A percentile compares a stretch with the other conserved stretches of the same genome.
These are phyloP conservation scores for Fomitopsis serialis DNA, from an alignment of 768 basidiomycete species.

Conservation along the genomic window DNA sequence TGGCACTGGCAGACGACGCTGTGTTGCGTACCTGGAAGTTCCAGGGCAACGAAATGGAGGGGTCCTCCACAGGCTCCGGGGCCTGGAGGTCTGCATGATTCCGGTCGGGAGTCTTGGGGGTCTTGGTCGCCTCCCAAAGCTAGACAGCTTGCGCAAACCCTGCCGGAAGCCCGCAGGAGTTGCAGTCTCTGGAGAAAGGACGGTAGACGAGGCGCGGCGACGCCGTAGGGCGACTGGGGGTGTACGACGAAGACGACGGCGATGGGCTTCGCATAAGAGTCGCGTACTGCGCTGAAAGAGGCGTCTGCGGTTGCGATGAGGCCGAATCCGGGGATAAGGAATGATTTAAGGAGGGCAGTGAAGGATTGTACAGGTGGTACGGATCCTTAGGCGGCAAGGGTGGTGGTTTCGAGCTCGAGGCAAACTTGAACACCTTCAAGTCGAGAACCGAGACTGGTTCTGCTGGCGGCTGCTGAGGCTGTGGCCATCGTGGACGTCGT, in stretches of 20 bases:
- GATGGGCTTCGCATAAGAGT: constrained; percentile 23
- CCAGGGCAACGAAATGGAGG: constrained; percentile 64
- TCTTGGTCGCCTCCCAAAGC: constrained; percentile 26
- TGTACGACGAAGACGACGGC: constrained; percentile 20
- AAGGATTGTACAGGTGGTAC: constrained; percentile 36
- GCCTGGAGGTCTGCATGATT: constrained; percentile 9
- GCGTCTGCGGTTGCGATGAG: constrained; percentile 19
- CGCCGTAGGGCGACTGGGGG: constrained; percentile 13
- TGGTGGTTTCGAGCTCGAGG: constrained; percentile 34
- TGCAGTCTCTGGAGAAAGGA: constrained; percentile 17
- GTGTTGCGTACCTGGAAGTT: constrained; percentile 58
- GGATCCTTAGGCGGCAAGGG: constrained; percentile 64
- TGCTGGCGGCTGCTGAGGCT: constrained; percentile 20
- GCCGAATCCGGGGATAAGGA: constrained; percentile 43
- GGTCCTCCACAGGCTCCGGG: constrained; percentile 39
- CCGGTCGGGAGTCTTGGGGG: constrained; percentile 25
- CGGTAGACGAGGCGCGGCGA: constrained; percentile 15
- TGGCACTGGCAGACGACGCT: background rate
- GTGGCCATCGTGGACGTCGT: constrained; percentile 17
- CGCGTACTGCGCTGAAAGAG: constrained; percentile 25
- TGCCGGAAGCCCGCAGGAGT: constrained; percentile 19
- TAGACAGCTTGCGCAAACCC: constrained; percentile 31
- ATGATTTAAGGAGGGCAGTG: constrained; percentile 36
- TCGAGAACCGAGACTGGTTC: constrained; percentile 31
- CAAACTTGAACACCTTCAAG: constrained; percentile 39